Conservation (phyloP, 2,329 filamentous ascomycete genomes). For the Pseudopyrenochaeta lycopersici region DNA sequence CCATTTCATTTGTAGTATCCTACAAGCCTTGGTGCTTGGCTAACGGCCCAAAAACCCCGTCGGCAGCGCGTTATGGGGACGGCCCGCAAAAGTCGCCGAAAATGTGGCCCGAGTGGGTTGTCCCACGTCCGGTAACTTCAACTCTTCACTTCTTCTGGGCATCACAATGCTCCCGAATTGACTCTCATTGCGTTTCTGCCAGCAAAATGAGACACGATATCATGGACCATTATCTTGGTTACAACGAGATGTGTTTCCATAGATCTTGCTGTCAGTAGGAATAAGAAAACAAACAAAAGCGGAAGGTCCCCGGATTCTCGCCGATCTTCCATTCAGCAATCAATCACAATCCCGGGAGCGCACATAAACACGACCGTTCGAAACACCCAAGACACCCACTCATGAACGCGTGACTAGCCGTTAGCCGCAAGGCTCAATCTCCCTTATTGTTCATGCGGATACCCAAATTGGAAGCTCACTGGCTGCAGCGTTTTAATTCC, state of each 20-base stretch:
- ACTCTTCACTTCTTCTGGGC: too few species aligned
- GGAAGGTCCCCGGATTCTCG: slow-evolving; percentile 16
- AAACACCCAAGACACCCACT: slow-evolving; percentile 3
- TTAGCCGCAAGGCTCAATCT: slow-evolving; percentile 4
- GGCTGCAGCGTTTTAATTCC: slow-evolving; percentile 8
- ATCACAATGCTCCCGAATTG: too few species aligned
- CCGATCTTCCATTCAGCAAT: slow-evolving; percentile 1
- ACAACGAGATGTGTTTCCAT: not conserved
- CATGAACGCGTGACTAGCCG: slow-evolving; percentile 8
- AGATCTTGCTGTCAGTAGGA: not conserved
- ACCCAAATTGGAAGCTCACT: slow-evolving; percentile 22
- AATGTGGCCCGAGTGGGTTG: not conserved
- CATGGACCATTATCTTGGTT: not conserved
- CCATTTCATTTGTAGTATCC: too few species aligned
- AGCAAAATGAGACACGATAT: too few species aligned
- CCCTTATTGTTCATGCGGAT: slow-evolving; percentile 7
- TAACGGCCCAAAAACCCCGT: too few species aligned
- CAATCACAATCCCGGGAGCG: slow-evolving; percentile 5
- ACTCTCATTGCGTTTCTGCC: too few species aligned
- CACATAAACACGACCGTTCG: not conserved
- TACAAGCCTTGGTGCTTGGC: too few species aligned
- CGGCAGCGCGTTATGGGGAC: not conserved
- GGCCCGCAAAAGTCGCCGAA: not conserved
- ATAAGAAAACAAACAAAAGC: slow-evolving; percentile 2
- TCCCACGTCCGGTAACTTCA: not conserved